These are phyloP conservation scores for Cenococcum geophilum DNA, from an alignment of 495 filamentous ascomycete species.

Conservation along the genomic window DNA sequence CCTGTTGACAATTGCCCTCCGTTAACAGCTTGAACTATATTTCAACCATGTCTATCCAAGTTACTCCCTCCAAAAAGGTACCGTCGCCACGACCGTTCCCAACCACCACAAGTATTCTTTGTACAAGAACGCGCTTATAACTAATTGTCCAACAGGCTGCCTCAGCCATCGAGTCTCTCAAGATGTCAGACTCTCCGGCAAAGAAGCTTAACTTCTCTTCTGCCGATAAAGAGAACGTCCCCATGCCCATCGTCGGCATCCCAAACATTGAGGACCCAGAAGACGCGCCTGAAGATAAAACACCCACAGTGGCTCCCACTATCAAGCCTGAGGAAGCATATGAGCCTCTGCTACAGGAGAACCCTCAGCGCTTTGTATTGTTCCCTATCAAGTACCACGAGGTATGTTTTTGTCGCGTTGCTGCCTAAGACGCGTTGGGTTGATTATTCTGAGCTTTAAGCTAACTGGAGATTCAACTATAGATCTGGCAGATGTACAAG, in stretches of 20 bases:
- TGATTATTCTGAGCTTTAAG: conserved; percentile 34
- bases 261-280: conserved; percentile 48
- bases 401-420: conserved; percentile 56
- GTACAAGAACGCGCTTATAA: conserved; percentile 15
- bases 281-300: conserved; percentile 41
- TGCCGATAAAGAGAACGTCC: conserved; percentile 76
- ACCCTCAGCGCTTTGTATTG: conserved; percentile 91
- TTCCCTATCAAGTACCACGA: conserved; percentile 99
- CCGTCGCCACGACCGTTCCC: conserved; percentile 13
- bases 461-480: conserved; percentile 35
- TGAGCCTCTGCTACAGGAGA: conserved; percentile 92
- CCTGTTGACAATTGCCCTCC: conserved; percentile 1
- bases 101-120: not conserved
- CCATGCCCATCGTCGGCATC: conserved; percentile 51
- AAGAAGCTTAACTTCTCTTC: conserved; percentile 80
- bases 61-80: conserved; percentile 35
- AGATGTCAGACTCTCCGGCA: conserved; percentile 80
- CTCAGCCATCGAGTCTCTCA: conserved; percentile 76
- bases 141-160: conserved; percentile 55
- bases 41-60: conserved; percentile 24
- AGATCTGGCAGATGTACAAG: conserved; percentile 99
- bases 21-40: conserved; percentile 6
- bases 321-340: conserved; percentile 68
- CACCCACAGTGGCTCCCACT: conserved; percentile 37
- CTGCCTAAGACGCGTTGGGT: conserved; percentile 58